These are phyloP conservation scores for Ceratocystis cubensis DNA, from an alignment of 2,329 filamentous ascomycete genomes.

Conservation along the genomic window DNA sequence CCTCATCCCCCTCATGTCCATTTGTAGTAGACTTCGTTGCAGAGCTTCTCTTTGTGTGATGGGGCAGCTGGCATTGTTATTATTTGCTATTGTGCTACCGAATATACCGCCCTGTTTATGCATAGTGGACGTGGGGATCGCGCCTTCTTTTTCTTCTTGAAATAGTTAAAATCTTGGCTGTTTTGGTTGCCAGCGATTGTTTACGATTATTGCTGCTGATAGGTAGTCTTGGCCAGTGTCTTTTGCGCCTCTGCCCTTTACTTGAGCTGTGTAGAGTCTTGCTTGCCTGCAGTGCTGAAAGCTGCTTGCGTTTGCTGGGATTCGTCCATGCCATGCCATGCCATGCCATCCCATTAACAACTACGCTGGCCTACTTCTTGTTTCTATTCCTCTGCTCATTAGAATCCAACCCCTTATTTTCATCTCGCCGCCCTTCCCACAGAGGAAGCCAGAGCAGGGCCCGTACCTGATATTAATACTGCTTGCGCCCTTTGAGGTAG, in stretches of 20 bases:
- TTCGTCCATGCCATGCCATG: not conserved
- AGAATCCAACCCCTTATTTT: not conserved
- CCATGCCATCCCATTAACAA: not conserved
- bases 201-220: too few relatives aligned
- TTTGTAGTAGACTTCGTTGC: too few relatives aligned
- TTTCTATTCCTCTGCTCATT: slow-evolving; percentile 2
- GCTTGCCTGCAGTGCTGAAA: not conserved
- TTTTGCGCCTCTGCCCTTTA: too few relatives aligned
- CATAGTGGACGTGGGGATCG: not conserved
- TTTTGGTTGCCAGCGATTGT: too few relatives aligned
- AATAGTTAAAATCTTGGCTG: too few relatives aligned
- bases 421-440: not conserved
- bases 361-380: not conserved
- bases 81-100: not conserved
- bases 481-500: too few relatives aligned
- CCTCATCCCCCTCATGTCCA: not conserved
- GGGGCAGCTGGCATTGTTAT: too few relatives aligned
- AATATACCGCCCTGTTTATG: not conserved
- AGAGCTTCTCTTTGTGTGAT: too few relatives aligned
- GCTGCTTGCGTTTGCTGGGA: not conserved
- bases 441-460: not conserved
- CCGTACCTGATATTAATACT: not conserved
- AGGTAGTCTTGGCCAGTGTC: too few relatives aligned
- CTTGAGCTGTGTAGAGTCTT: too few relatives aligned
- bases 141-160: not conserved